Evolutionary conservation across 768 basidiomycete genomes (phyloP), one percentile per base, ranked within the genome.

Genomic region (Lentinula sp.): DNA sequence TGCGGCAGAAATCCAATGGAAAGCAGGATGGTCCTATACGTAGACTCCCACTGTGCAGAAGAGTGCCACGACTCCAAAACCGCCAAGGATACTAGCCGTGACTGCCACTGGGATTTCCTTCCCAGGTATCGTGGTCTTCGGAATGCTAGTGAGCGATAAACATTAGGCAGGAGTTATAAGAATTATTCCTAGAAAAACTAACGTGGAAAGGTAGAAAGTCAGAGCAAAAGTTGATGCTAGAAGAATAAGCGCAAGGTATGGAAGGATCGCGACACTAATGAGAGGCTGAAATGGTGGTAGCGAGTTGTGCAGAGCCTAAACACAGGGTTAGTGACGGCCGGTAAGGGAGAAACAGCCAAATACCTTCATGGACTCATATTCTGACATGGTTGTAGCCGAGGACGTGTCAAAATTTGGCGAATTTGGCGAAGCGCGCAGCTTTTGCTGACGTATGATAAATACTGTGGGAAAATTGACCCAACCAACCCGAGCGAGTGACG

Each of bases 121-220:
- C 58, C 84, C 63, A 32, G 91, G 76, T 46, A 81, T 58, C 8
- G 79, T 80, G 68, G 81, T 78, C 78, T 88, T 93, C 64, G 91
- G 88, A 10, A 48, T 21, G 46, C 46, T 48, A n/a, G 9, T 48
- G 46, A 23, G 5, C 46, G 61, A 45, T 40, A 40, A 43, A 16
- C n/a, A 53, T 23, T 59, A 37, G 58, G 23, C 32, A 54, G 54
- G 51, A 57, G 53, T 56, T 60, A 60, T 57, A 56, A 11, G 42
- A n/a, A 48, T 58, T 53, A 34, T 57, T 32, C 16, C 4, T 37
- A 48, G 48, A 57, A 63, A 13, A 5, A 80, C 86, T 63, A 70
- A 91, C 87, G 86, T 96, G 63, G 94, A 88, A 73, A 92, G 93
- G 77, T 95, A 93, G 79, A 96, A 96, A 0, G 89, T 83, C 45